Evolutionary conservation across 805 yeast species (phyloP), one percentile per base, ranked within the genome.

Genomic region (Pichia scutulata): DNA sequence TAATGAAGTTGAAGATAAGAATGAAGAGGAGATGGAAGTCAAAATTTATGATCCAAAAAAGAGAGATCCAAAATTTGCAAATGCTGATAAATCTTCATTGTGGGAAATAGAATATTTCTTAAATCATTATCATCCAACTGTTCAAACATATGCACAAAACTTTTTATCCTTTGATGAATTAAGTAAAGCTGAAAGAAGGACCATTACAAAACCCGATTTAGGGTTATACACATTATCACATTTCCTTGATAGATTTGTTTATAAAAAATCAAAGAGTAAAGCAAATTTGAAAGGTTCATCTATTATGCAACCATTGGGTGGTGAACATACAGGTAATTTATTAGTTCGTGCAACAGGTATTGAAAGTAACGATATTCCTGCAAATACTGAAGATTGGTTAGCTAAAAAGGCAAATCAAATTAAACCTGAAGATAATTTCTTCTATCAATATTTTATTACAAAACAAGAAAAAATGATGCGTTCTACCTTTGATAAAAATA

Each of bases 301-400:
- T 42, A 90, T 93, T 64, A 93, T 93, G 98, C 99, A 93, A 73
- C 98, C 99, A 46, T 74, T 93, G 56, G 89, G 95, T 43, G 97
- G 97, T 55, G 76, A 81, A 1, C 86, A 84, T 55, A 82, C 87
- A 21, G 87, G 86, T 10, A 71, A 82, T 5, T 68, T 85, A 48
- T 72, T 86, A 57, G 87, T 86, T 13, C 81, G 73, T 60, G 80
- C 88, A n/a, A 77, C 87, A 6, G 63, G 58, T 33, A 48, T 49
- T 28, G 56, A 56, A 6, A 58, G 62, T 18, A 62, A 58, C 16
- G 65, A 66, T 4, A 63, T 76, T 14, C 96, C 98, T 2, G 95
- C 79, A 4, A 89, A 90, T 62, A 78, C 93, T 8, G 83, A 84
- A 58, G 84, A 89, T 65, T 92, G 98, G 98, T 69, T 82, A 47